Conservation (phyloP, 1,139 yeast genomes). For the Yamadazyma dushanensis region DNA sequence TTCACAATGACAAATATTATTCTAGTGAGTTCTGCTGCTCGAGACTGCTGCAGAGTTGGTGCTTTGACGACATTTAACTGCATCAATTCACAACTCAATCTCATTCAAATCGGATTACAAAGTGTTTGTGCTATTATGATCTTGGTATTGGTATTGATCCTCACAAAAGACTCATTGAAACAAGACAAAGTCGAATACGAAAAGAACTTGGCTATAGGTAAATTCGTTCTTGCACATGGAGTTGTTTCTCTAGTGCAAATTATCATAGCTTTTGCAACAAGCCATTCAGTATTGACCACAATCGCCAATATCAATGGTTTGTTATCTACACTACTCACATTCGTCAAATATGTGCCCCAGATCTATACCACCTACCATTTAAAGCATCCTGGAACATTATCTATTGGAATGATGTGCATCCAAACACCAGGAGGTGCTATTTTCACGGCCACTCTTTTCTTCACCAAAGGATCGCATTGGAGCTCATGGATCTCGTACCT, state of each 20-base stretch:
- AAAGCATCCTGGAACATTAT: constrained; percentile 79
- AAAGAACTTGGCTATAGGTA: constrained; percentile 43
- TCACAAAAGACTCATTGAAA: constrained; percentile 45
- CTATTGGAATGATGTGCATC: constrained; percentile 78
- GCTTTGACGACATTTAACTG: constrained; percentile 57
- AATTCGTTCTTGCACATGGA: constrained; percentile 36
- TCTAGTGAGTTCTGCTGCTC: constrained; percentile 55
- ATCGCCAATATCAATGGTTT: constrained; percentile 67
- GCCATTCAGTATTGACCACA: constrained; percentile 21
- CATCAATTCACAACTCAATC: constrained; percentile 64
- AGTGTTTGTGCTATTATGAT: constrained; percentile 64
- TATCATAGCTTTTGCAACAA: constrained; percentile 27
- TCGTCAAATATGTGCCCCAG: constrained; percentile 80
- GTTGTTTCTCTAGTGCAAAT: constrained; percentile 36
- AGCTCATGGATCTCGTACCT: constrained; percentile 83
- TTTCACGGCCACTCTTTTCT: constrained; percentile 69
- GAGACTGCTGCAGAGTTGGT: constrained; percentile 50
- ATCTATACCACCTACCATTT: constrained; percentile 65
- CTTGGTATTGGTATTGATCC: constrained; percentile 51
- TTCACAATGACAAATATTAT: constrained; percentile 70
- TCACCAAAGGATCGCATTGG: constrained; percentile 81
- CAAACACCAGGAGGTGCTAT: constrained; percentile 90
- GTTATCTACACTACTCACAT: constrained; percentile 59
- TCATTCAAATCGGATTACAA: constrained; percentile 70
- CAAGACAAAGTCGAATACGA: constrained; percentile 49